Base-by-base conservation (phyloP, 805 yeast species). In the Torulaspora maleeae region DNA sequence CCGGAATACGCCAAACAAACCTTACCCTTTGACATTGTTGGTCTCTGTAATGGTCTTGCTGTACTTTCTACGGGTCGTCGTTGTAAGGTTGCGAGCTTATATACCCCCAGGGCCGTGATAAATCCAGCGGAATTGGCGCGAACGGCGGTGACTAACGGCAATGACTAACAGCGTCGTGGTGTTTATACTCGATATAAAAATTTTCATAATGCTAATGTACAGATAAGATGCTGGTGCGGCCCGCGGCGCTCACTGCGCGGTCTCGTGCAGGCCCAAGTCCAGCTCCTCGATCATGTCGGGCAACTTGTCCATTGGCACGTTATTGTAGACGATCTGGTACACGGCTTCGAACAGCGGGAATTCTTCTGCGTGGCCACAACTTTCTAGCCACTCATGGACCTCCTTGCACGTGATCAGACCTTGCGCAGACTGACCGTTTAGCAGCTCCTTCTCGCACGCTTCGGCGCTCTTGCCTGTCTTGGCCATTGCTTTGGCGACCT, bases 1-100 rank as follows among this genome's bases (percentile, higher is more conserved):
- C 99, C 99, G 41, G 98, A 93, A 76, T 93, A 93, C 45, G 99
- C 99, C 69, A 93, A 80, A 79, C 99, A 93, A 69, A 93, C 99
- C 75, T 91, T 91, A 67, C 99, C 99, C 72, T 93, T 91, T 41
- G 95, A 83, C 97, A 90, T 90, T 61, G 24, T 50, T 16, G 17
- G 38, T 13, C 9, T 29, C 12, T 29, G n/a, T 17, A n/a, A n/a
- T n/a, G n/a, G n/a, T n/a, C n/a, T n/a, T n/a, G n/a, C n/a, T n/a
- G n/a, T n/a, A n/a, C n/a, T n/a, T n/a, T n/a, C n/a, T n/a, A n/a
- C n/a, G n/a, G n/a, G n/a, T n/a, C n/a, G n/a, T n/a, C n/a, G n/a
- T n/a, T n/a, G n/a, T n/a, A n/a, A n/a, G n/a, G n/a, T n/a, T n/a
- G n/a, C n/a, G n/a, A n/a, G n/a, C n/a, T n/a, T 22, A 22, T 22